These are phyloP conservation scores for Alternaria sp. DNA, from an alignment of 2,329 filamentous ascomycete species.

Conservation along the genomic window DNA sequence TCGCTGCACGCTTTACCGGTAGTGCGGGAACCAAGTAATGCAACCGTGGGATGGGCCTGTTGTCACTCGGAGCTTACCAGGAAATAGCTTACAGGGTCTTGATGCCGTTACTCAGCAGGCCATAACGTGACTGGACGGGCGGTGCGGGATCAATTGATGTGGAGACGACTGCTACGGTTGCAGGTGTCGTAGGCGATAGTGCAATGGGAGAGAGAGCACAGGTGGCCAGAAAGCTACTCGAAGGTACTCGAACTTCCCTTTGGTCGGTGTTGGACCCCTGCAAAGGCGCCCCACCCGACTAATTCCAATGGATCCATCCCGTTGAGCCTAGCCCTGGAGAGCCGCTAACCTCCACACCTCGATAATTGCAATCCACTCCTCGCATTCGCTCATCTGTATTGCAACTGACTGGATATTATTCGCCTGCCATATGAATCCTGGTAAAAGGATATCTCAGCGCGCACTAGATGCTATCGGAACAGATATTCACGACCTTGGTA, in stretches of 20 bases:
- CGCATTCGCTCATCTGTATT: not conserved
- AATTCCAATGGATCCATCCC: conserved; percentile 1
- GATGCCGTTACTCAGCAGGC: conserved; percentile 6
- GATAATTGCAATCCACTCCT: not conserved
- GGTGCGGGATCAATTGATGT: conserved; percentile 14
- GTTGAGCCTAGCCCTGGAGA: not conserved
- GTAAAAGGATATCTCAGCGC: not conserved
- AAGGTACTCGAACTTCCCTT: conserved; percentile 24
- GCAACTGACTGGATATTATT: not conserved
- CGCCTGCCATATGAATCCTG: not conserved
- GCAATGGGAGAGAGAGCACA: conserved; percentile 9
- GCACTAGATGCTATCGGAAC: too few species aligned
- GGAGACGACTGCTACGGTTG: conserved; percentile 7
- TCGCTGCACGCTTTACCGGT: conserved; percentile 1
- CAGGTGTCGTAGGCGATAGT: not conserved
- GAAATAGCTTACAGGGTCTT: conserved; percentile 8
- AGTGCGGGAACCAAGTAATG: conserved; percentile 12
- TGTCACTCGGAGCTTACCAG: conserved; percentile 14
- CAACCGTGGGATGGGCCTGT: conserved; percentile 1
- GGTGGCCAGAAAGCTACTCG: conserved; percentile 19
- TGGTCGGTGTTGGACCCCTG: conserved; percentile 12
- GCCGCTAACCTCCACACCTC: conserved; percentile 12
- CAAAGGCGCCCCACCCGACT: conserved; percentile 7
- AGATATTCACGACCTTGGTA: too few species aligned
- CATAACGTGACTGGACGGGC: conserved; percentile 4